Base-by-base conservation (phyloP, 2,329 filamentous ascomycete species). In the Talaromyces sp. region DNA sequence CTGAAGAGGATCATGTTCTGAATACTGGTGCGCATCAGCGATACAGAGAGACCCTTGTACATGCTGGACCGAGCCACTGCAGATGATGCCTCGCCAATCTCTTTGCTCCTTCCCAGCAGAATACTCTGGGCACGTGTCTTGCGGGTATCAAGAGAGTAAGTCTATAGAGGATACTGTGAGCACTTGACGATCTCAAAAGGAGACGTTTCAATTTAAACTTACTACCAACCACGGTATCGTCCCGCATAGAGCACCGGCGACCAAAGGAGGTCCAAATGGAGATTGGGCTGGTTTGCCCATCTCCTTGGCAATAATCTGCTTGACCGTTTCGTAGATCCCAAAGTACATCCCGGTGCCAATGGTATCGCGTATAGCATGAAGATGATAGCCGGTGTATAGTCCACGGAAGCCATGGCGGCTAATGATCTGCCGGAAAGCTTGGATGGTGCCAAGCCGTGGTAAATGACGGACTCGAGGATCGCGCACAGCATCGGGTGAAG, bases 1-100 rank as follows among this genome's bases (percentile, higher is more conserved):
- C 76, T 77, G 67, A 81, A 72, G 50, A 81, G 70, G 54, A 81
- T 79, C 78, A 81, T 80, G 67, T 81, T 81, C 68, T 81, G 79
- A 30, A 81, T 67, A 7, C 74, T 75, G 4, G 79, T 80, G 18
- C 79, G 77, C 31, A 79, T 65, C 42, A 81, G 71, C 44, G 79
- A 78, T 62, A 81, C 79, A 8, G 79, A 78, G n/a, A 81, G 67
- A 6, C 79, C 79, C 63, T 78, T 80, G 68, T 80, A 81, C 71
- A 78, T 79, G 65, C 76, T 77, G 28, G 76, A 76, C 52, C 75
- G 73, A 55, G 77, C 73, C 1, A 76, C 76, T 1, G 75, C 74
- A 14, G 71, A 64, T 4, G 74, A 74, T 5, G 77, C 74, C 64
- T 78, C 75, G 23, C 75, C 75, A 47, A 78, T 71, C 63, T 79